A percentile compares a stretch with the other conserved stretches of the same genome.
Conservation (phyloP, 495 filamentous ascomycete species). For the Parachaetomium inaequale region DNA sequence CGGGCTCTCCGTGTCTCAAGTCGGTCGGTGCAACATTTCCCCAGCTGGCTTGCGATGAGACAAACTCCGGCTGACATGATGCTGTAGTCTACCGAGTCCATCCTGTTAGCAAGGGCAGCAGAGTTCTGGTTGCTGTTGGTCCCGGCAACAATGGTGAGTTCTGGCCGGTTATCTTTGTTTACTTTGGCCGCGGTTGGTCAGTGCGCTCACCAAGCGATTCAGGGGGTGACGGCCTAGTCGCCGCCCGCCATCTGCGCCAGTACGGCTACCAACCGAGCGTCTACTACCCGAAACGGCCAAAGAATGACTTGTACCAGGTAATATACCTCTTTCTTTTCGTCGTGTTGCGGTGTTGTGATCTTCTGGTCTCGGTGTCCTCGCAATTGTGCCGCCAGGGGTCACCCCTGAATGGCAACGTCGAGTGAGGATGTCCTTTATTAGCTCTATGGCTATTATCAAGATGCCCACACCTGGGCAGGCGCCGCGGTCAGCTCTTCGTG, state of each 20-base stretch:
- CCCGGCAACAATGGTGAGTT: conserved; percentile 90
- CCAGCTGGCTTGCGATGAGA: not conserved
- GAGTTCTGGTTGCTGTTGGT: conserved; percentile 83
- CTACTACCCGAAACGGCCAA: conserved; percentile 88
- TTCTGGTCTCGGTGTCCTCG: not conserved
- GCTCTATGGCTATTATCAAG: not conserved
- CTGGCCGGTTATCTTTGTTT: conserved; percentile 6
- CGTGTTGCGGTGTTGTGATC: not conserved
- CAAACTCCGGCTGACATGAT: conserved; percentile 3
- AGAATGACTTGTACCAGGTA: conserved; percentile 86
- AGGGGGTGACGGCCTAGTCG: conserved; percentile 93
- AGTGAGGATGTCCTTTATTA: not conserved
- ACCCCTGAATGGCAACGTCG: not conserved
- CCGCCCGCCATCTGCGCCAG: conserved; percentile 88
- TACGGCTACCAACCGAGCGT: conserved; percentile 87
- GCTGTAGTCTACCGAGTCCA: conserved; percentile 74
- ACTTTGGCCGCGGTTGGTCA: conserved; percentile 15
- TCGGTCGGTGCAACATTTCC: conserved; percentile 50
- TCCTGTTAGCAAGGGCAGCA: conserved; percentile 65
- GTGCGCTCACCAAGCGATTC: conserved; percentile 28
- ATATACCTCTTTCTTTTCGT: conserved; percentile 15
- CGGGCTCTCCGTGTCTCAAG: conserved; percentile 89
- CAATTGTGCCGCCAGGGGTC: not conserved
- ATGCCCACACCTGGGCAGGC: not conserved
- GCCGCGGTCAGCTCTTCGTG: conserved; percentile 15